A percentile compares a stretch with the other conserved stretches of the same genome.
Evolutionary conservation across 306 rosid genomes (phyloP).

Genomic region (Lupinus albus): DNA sequence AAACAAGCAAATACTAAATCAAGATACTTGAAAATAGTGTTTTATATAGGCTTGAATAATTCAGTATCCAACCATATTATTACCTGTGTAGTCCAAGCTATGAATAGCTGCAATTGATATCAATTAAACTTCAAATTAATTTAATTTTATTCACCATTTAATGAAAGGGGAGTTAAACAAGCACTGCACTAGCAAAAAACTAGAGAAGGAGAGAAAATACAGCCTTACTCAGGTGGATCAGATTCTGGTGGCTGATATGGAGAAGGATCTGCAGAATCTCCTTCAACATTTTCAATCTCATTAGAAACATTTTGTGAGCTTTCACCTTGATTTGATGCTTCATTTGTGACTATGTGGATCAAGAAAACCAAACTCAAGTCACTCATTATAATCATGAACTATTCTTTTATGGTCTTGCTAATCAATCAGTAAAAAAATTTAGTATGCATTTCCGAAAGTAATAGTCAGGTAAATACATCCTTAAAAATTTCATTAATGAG

Average conservation of each 20-base stretch:
- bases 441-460: no score
- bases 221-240: slow-evolving; percentile 33
- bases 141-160: slow-evolving; percentile 11
- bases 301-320: slow-evolving; percentile 9
- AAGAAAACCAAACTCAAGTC: slow-evolving; percentile 67
- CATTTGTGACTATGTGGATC: slow-evolving; percentile 58
- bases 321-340: slow-evolving; percentile 56
- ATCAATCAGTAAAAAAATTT: no score
- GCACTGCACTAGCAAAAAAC: not conserved
- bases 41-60: slow-evolving; percentile 25
- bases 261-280: slow-evolving; percentile 10
- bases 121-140: slow-evolving; percentile 32
- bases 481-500: no score
- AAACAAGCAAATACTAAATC: not conserved
- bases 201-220: not conserved
- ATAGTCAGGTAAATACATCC: no score
- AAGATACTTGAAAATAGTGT: slow-evolving; percentile 1
- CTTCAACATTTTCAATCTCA: not conserved
- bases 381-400: slow-evolving; percentile 45
- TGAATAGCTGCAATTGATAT: slow-evolving; percentile 22
- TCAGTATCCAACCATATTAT: not conserved
- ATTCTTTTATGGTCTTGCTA: not conserved
- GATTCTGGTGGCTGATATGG: not conserved
- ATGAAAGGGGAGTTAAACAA: not conserved
- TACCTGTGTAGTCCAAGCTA: not conserved